These are phyloP conservation scores for Stephania cephalantha DNA, from an alignment of 164 flowering plant species.

Conservation along the genomic window DNA sequence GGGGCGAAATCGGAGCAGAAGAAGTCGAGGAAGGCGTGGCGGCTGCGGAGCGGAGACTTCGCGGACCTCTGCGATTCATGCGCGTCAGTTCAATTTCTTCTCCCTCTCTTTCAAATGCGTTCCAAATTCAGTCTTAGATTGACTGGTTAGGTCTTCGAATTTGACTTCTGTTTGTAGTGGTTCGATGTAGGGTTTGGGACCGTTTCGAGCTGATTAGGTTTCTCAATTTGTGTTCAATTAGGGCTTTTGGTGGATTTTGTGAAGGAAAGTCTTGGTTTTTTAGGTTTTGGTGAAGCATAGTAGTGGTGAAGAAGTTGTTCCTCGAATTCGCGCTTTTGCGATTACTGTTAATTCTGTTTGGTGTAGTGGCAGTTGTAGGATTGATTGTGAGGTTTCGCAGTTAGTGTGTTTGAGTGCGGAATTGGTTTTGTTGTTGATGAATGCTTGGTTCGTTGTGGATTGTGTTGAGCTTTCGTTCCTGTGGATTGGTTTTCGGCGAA, in stretches of 20 bases:
- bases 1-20: constrained; percentile 33
- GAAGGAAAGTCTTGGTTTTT: background rate
- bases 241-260: background rate
- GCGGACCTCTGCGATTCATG: constrained; percentile 84
- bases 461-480: too few relatives aligned
- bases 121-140: too few relatives aligned
- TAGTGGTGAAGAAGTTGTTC: background rate
- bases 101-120: background rate
- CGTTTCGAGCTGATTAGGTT: constrained; percentile 4
- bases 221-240: background rate
- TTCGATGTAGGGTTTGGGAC: background rate
- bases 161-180: background rate
- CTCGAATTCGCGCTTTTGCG: background rate
- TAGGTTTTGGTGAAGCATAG: background rate
- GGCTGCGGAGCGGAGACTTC: constrained; percentile 56
- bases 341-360: background rate
- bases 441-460: too few relatives aligned
- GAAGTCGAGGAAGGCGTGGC: constrained; percentile 60
- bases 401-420: background rate
- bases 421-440: too few relatives aligned
- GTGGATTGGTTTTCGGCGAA: too few relatives aligned
- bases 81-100: constrained; percentile 38
- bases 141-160: too few relatives aligned
- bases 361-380: background rate
- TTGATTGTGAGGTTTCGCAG: background rate